Evolutionary conservation across 768 basidiomycete genomes (phyloP).

Genomic region (Mycena maculata): DNA sequence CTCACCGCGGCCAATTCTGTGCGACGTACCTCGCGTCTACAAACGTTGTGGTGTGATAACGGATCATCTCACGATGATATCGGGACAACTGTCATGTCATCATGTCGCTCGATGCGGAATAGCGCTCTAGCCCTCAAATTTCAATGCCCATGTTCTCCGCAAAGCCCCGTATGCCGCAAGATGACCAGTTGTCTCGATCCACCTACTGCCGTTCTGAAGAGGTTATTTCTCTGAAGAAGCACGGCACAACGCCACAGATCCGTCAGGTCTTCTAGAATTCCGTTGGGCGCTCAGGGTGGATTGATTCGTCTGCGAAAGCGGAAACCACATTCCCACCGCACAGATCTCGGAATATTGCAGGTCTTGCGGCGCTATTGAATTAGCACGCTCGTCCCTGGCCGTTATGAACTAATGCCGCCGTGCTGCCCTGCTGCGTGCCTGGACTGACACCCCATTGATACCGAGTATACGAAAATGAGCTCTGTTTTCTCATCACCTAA

Average conservation of each 20-base stretch:
- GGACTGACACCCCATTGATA: neutral
- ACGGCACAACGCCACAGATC: neutral
- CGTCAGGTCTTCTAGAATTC: neutral
- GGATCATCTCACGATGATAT: constrained; percentile 15
- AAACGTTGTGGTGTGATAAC: neutral
- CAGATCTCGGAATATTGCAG: neutral
- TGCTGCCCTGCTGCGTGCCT: neutral
- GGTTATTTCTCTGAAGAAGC: neutral
- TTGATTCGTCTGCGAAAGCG: neutral
- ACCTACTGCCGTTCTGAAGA: neutral
- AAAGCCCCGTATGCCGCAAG: no score
- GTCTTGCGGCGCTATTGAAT: neutral
- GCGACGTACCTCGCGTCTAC: no score
- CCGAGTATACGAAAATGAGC: neutral
- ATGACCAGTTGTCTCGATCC: no score
- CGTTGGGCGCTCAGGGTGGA: neutral
- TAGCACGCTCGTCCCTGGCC: neutral
- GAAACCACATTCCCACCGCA: neutral
- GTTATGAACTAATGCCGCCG: neutral
- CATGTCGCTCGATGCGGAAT: neutral
- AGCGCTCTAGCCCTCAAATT: no score
- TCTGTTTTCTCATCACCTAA: neutral
- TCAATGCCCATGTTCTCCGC: no score
- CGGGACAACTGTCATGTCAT: neutral
- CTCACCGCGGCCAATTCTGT: neutral